phyloP scores from a whole-genome alignment of 2,329 filamentous ascomycete species.

The Aspergillus eucalypticola region DNA sequence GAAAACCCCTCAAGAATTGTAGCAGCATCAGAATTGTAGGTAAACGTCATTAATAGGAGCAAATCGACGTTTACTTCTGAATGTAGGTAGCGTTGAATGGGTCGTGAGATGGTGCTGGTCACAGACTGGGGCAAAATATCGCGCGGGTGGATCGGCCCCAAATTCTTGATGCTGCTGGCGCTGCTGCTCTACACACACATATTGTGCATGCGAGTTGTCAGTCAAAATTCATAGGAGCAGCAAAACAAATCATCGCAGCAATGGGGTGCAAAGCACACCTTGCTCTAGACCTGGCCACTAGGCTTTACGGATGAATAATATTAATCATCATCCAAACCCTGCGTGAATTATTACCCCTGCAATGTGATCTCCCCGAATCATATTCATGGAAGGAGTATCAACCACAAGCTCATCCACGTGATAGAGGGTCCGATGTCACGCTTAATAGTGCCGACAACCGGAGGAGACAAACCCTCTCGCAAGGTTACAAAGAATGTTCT shows the following conservation, averaged over 20 bases:
- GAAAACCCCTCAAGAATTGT: background rate
- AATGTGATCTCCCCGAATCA: too few species aligned
- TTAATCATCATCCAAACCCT: background rate
- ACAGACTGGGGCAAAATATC: background rate
- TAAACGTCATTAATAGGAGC: background rate
- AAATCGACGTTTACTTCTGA: too few species aligned
- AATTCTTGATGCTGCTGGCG: background rate
- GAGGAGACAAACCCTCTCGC: background rate
- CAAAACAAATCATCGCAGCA: background rate
- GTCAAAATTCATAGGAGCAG: background rate
- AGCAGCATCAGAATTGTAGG: background rate
- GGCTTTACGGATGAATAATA: background rate
- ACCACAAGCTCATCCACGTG: constrained; percentile 12
- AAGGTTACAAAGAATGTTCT: background rate
- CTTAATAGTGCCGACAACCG: constrained; percentile 13
- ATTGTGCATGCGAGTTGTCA: background rate
- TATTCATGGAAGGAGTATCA: too few species aligned
- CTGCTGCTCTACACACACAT: too few species aligned
- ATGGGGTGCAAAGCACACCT: background rate
- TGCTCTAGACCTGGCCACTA: background rate
- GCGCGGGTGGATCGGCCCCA: background rate
- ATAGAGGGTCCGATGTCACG: constrained; percentile 8
- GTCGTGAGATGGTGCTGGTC: background rate
- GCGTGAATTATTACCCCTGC: background rate
- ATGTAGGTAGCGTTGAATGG: background rate